Evolutionary conservation across 129 eudicot species (phyloP).

Genomic region (Mikania micrantha): DNA sequence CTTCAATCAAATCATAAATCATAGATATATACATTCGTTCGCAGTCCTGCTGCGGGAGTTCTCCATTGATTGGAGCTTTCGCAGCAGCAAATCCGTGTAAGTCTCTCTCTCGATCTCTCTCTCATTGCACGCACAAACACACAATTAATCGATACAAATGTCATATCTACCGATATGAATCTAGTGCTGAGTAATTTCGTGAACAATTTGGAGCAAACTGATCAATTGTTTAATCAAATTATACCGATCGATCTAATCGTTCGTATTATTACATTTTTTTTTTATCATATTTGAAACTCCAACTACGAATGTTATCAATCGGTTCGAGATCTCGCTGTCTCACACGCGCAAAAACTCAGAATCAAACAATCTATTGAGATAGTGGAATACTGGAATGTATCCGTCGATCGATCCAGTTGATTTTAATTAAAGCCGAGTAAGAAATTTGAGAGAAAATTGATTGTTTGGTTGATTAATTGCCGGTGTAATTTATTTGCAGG

Average conservation of each 20-base stretch:
- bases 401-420: neutral
- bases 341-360: neutral
- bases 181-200: neutral
- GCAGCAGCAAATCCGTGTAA: conserved; percentile 22
- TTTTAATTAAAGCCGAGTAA: neutral
- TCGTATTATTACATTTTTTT: neutral
- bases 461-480: neutral
- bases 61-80: conserved; percentile 35
- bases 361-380: neutral
- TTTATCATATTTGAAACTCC: neutral
- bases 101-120: conserved; percentile 7
- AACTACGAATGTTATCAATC: neutral
- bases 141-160: neutral
- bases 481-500: conserved; percentile 6
- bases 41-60: conserved; percentile 31
- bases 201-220: neutral
- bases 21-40: conserved; percentile 31
- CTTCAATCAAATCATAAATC: conserved; percentile 7
- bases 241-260: neutral
- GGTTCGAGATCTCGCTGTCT: neutral
- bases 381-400: neutral
- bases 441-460: conserved; percentile 1
- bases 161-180: neutral
- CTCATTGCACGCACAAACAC: neutral
- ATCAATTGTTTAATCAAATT: neutral